Evolutionary conservation across 164 flowering plant species (phyloP), one percentile per base, ranked within the genome.

Genomic region (Kalanchoe fedtschenkoi): DNA sequence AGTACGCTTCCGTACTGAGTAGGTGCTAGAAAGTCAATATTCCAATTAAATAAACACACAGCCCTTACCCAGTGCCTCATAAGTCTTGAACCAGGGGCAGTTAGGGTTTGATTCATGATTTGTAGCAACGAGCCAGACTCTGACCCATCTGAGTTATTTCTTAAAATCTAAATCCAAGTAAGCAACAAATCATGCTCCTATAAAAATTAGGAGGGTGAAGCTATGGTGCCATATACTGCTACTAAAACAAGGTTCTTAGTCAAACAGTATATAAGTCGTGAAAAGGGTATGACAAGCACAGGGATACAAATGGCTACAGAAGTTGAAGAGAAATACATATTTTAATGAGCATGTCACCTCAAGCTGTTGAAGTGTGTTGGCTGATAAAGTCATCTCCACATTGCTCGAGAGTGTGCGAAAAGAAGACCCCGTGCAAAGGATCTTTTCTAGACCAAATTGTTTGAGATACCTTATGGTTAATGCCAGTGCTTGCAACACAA

Each of bases 11-110:
- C 41, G 34, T 63, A 41, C 64, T 42, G 34, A 28, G 42, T 21
- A 34, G 19, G 15, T 32, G 13, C 35, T 42, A 62, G 21, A 28
- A 43, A n/a, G 6, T 16, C 19, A 9, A 30, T 30, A 34, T 34
- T 30, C 15, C 5, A 13, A 19, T 30, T 0, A 57, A 28, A 17
- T n/a, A 57, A 11, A 37, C 33, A 6, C 21, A 10, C 17, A 56
- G 63, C 39, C 55, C 84, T 74, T 88, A 93, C 97, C 98, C 98
- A 93, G 68, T 87, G 91, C 75, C 88, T 79, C 58, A 93, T 83
- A 69, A 93, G 90, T 79, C 98, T 88, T 60, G 91, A 81, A 34
- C 98, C 98, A 78, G 75, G 87, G 60, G 76, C 68, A 8, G 97
- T 90, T 54, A 76, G 76, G 28, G 98, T 93, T 47, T 81, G 80